phyloP scores from a whole-genome alignment of 2,329 filamentous ascomycete genomes.

The Paracamarosporium sp. region DNA sequence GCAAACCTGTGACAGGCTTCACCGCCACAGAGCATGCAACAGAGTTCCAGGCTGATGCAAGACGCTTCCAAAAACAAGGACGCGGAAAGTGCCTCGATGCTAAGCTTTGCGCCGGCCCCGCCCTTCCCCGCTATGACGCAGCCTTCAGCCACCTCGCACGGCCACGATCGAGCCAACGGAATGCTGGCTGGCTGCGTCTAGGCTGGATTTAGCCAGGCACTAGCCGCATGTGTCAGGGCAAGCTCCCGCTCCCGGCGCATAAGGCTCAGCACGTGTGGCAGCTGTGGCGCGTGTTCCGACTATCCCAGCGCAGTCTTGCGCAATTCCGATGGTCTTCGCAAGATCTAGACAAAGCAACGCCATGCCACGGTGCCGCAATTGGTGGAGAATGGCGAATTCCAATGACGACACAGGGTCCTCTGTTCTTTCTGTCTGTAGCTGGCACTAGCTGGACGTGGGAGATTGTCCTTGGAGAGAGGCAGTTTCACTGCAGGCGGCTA shows the following conservation, averaged over 20 bases:
- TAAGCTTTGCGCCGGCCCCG: slow-evolving; percentile 33
- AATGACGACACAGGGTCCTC: slow-evolving; percentile 11
- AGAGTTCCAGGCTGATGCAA: slow-evolving; percentile 11
- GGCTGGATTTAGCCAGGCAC: slow-evolving; percentile 1
- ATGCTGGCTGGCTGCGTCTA: neutral
- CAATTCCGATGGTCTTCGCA: slow-evolving; percentile 3
- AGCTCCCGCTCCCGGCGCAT: slow-evolving; percentile 3
- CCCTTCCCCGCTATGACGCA: slow-evolving; percentile 36
- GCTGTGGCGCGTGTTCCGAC: neutral
- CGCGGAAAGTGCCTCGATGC: slow-evolving; percentile 13
- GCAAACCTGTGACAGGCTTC: neutral
- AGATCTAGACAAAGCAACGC: slow-evolving; percentile 9
- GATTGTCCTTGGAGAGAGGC: slow-evolving; percentile 1
- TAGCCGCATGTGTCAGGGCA: slow-evolving; percentile 15
- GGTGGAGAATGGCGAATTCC: neutral
- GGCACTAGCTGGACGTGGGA: neutral
- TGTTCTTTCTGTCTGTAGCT: slow-evolving; percentile 1
- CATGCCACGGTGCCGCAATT: neutral
- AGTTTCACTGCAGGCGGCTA: slow-evolving; percentile 15
- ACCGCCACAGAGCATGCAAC: slow-evolving; percentile 18
- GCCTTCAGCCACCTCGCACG: slow-evolving; percentile 14
- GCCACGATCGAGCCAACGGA: slow-evolving; percentile 6
- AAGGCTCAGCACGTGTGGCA: slow-evolving; percentile 13
- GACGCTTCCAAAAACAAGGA: slow-evolving; percentile 9
- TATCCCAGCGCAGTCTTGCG: slow-evolving; percentile 9